Base-by-base conservation (phyloP, 176 grass and related monocot species). In the Aegilops tauschii region DNA sequence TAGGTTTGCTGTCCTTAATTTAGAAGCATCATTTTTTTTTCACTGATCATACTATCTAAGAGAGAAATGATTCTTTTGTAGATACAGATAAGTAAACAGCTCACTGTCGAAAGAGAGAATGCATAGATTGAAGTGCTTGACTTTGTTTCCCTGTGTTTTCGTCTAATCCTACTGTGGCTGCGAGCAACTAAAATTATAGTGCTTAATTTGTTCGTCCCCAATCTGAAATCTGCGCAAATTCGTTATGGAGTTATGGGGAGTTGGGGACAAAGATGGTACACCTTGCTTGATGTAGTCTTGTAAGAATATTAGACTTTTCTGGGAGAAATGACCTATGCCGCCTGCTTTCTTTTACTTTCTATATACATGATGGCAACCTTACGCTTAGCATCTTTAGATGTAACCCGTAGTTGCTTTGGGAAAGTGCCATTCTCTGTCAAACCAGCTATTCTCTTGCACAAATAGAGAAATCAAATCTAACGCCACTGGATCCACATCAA, bases 11-110 rank as follows among this genome's bases (percentile, higher is more conserved):
- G 5, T 42, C 62, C 23, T 78, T 88, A 4, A 63, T 58, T 47
- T 82, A 82, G 40, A 85, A 44, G 56, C 64, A 72, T 85, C 82
- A 11, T 44, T 82, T 86, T 85, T 85, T 86, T 92, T 85, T 77
- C 86, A 75, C 73, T 30, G 27, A 50, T 52, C 82, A 90, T 88
- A 54, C 50, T 54, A 88, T 80, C 77, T 80, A 78, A 71, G 85
- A 91, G 84, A 62, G 37, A 93, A 77, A 89, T 82, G 71, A 99
- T 96, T 99, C 90, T 93, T 98, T 96, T 96, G 92, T 99, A 96
- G 77, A 96, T 94, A 96, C 63, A 90, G 78, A 81, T 80, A 92
- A 85, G 62, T 81, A 85, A 68, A 65, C 5, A 52, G 28, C 28
- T 82, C 27, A 88, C 80, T 84, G 83, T 80, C 47, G 77, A 87